phyloP scores from a whole-genome alignment of 2,329 filamentous ascomycete genomes.

The Talaromyces sp. region DNA sequence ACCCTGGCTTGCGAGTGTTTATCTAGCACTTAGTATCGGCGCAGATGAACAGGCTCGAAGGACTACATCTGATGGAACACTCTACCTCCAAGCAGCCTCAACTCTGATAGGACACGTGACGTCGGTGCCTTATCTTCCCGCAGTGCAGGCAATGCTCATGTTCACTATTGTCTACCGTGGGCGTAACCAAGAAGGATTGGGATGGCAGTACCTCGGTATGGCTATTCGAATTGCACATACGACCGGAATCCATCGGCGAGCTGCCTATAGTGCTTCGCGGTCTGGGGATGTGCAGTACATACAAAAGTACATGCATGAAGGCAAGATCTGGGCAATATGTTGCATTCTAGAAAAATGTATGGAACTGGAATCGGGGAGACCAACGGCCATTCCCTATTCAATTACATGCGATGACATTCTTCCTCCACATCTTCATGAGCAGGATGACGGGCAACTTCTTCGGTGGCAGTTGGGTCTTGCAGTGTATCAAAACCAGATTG shows the following conservation, averaged over 20 bases:
- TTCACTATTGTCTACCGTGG: conserved; percentile 15
- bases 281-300: not conserved
- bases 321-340: conserved; percentile 12
- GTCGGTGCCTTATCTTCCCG: conserved; percentile 13
- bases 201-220: conserved; percentile 10
- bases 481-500: conserved; percentile 9
- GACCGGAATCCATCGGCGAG: conserved; percentile 11
- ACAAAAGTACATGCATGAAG: conserved; percentile 10
- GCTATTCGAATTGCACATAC: conserved; percentile 14
- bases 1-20: conserved; percentile 14
- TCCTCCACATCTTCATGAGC: conserved; percentile 8
- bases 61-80: conserved; percentile 6
- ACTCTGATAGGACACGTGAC: conserved; percentile 12
- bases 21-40: conserved; percentile 8
- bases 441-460: conserved; percentile 10
- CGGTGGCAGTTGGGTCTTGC: conserved; percentile 13
- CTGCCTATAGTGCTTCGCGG: conserved; percentile 1
- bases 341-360: conserved; percentile 15
- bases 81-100: conserved; percentile 12
- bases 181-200: conserved; percentile 13
- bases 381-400: conserved; percentile 9
- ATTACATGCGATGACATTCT: conserved; percentile 13
- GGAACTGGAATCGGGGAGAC: conserved; percentile 15
- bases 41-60: conserved; percentile 9
- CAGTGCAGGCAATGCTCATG: conserved; percentile 15